These are phyloP conservation scores for Acanthamoeba castellanii DNA, from an alignment of 208 protist genomes.

Conservation along the genomic window DNA sequence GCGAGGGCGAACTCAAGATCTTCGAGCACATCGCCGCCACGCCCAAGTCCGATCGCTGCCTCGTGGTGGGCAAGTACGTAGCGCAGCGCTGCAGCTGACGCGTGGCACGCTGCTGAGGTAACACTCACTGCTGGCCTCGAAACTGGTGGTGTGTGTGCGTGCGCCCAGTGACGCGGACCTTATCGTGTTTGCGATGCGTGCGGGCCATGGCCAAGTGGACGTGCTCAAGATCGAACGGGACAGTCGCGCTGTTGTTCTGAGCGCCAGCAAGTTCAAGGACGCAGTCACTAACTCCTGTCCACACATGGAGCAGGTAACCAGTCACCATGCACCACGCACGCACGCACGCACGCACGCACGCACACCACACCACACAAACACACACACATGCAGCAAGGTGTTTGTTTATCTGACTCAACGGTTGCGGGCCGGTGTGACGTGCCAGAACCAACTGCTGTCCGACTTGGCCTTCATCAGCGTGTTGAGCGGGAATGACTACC, in stretches of 20 bases:
- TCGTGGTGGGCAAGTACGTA: slow-evolving; percentile 67
- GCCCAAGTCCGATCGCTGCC: slow-evolving; percentile 35
- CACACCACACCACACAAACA: background rate
- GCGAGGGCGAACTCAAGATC: slow-evolving; percentile 71
- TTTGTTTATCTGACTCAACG: background rate
- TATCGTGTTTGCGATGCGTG: slow-evolving; percentile 57
- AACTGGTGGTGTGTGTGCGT: background rate
- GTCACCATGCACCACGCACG: background rate
- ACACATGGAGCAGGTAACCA: background rate
- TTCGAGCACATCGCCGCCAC: slow-evolving; percentile 67
- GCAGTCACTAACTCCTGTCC: background rate
- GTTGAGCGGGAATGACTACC: slow-evolving; percentile 65
- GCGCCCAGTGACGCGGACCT: slow-evolving; percentile 66
- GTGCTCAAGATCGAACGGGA: slow-evolving; percentile 38
- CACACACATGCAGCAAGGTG: background rate
- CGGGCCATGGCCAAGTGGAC: slow-evolving; percentile 42
- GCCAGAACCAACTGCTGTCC: slow-evolving; percentile 50
- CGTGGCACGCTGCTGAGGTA: too few relatives aligned
- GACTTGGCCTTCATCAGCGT: slow-evolving; percentile 50
- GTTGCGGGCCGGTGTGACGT: background rate
- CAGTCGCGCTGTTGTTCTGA: background rate
- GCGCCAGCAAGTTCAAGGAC: slow-evolving; percentile 2
- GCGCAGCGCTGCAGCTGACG: too few relatives aligned
- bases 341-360: background rate
- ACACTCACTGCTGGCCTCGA: background rate